Conservation (phyloP, 2,329 filamentous ascomycete genomes). For the Neofusicoccum ribis region DNA sequence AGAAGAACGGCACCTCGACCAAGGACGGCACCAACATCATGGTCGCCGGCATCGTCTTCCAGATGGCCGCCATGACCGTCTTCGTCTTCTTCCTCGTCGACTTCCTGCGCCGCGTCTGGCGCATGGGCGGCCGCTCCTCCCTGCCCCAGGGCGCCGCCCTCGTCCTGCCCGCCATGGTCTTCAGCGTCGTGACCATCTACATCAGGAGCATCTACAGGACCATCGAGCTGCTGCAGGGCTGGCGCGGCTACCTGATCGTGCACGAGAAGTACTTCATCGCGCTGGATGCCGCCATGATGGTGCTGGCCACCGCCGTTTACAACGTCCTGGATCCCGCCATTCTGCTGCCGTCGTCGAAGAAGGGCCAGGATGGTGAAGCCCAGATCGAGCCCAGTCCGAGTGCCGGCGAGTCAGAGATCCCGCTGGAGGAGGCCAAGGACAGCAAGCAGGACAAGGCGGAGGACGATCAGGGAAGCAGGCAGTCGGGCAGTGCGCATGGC, state of each 20-base stretch:
- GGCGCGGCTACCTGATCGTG: constrained; percentile 52
- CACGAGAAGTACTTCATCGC: constrained; percentile 52
- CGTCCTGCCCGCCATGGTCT: constrained; percentile 40
- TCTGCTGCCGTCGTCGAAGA: not conserved
- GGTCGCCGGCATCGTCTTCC: constrained; percentile 58
- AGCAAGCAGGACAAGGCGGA: too few relatives aligned
- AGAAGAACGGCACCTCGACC: constrained; percentile 40
- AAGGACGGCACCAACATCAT: constrained; percentile 59
- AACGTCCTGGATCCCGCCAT: not conserved
- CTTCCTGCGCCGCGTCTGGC: constrained; percentile 28
- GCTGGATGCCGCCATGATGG: constrained; percentile 53
- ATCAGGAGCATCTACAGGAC: constrained; percentile 53
- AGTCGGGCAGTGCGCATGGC: too few relatives aligned
- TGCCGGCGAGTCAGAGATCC: not conserved
- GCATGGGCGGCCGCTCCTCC: constrained; percentile 38
- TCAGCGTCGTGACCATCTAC: constrained; percentile 49
- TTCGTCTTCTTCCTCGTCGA: constrained; percentile 46
- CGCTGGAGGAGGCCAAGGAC: too few relatives aligned
- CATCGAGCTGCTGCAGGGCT: constrained; percentile 53
- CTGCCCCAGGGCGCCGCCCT: constrained; percentile 19
- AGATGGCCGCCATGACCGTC: constrained; percentile 54
- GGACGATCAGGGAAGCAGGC: too few relatives aligned
- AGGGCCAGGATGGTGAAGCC: not conserved
- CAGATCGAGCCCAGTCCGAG: not conserved
- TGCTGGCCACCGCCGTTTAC: constrained; percentile 48